Conservation (phyloP, 352 stramenopile genomes). For the Phytopythium chamaehyphon region DNA sequence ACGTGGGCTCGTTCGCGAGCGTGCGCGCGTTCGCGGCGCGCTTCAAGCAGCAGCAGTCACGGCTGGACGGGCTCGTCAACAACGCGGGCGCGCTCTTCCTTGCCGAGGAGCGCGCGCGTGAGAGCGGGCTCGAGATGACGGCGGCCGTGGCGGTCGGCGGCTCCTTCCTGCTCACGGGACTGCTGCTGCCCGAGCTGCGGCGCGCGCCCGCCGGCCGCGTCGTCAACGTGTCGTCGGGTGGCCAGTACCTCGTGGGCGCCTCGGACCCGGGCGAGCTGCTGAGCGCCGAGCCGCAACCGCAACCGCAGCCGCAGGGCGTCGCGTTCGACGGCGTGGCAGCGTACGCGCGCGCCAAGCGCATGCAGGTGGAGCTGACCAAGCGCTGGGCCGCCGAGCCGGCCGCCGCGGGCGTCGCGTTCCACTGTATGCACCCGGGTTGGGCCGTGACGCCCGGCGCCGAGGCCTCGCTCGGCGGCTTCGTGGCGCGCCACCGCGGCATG, state of each 20-base stretch:
- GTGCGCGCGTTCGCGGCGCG: slow-evolving; percentile 29
- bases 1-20: slow-evolving; percentile 39
- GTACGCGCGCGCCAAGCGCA: slow-evolving; percentile 43
- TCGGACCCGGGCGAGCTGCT: slow-evolving; percentile 22
- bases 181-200: slow-evolving; percentile 41
- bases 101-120: slow-evolving; percentile 21
- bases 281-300: slow-evolving; percentile 18
- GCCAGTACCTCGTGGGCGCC: slow-evolving; percentile 36
- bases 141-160: slow-evolving; percentile 39
- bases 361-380: slow-evolving; percentile 44
- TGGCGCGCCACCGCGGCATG: slow-evolving; percentile 31
- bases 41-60: slow-evolving; percentile 15
- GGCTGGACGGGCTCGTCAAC: slow-evolving; percentile 43
- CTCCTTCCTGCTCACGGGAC: slow-evolving; percentile 39
- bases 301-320: slow-evolving; percentile 12
- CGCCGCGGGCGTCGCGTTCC: slow-evolving; percentile 33
- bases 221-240: slow-evolving; percentile 46
- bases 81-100: slow-evolving; percentile 44
- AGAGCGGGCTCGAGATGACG: slow-evolving; percentile 29
- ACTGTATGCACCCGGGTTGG: slow-evolving; percentile 51
- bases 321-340: slow-evolving; percentile 29
- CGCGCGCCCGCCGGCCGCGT: slow-evolving; percentile 34
- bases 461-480: slow-evolving; percentile 32
- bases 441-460: slow-evolving; percentile 36
- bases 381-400: slow-evolving; percentile 32